Evolutionary conservation across 345 rosid species (phyloP).

Genomic region (Eucalyptus viminalis): DNA sequence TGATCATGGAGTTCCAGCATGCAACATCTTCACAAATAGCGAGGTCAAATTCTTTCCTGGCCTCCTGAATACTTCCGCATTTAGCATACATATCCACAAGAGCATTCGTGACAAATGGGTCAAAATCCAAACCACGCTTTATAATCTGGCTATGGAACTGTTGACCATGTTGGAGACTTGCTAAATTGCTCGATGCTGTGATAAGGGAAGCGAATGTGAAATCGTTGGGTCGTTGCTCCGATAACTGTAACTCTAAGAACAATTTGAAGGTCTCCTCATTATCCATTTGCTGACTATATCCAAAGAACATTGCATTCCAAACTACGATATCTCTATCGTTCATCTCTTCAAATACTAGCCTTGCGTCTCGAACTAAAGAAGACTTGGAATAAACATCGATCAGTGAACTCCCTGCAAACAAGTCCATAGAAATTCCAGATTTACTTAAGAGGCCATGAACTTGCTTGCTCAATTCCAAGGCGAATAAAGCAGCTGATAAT

Average conservation of each 20-base stretch:
- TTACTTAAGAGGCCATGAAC: conserved; percentile 53
- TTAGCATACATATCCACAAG: too few species aligned
- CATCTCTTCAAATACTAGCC: conserved; percentile 53
- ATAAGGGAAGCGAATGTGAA: conserved; percentile 52
- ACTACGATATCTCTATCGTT: conserved; percentile 53
- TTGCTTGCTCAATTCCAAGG: conserved; percentile 44
- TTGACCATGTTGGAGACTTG: conserved; percentile 52
- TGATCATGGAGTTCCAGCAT: too few species aligned
- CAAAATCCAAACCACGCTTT: too few species aligned
- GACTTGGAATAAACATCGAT: conserved; percentile 61
- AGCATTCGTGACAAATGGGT: too few species aligned
- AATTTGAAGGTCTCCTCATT: conserved; percentile 55
- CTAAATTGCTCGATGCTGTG: conserved; percentile 49
- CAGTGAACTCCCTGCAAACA: conserved; percentile 47
- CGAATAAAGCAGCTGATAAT: conserved; percentile 31
- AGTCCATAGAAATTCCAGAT: conserved; percentile 29
- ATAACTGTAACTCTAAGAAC: conserved; percentile 33
- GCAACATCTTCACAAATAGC: too few species aligned
- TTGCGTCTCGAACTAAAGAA: conserved; percentile 34
- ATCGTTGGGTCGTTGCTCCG: conserved; percentile 37
- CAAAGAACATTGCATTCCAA: conserved; percentile 70
- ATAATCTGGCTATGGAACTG: conserved; percentile 35
- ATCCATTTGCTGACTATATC: conserved; percentile 46
- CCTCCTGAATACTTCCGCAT: too few species aligned
- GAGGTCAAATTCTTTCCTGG: too few species aligned